Percentiles rank a stretch among this genome's conserved stretches.
phyloP scores from a whole-genome alignment of 2,329 filamentous ascomycete genomes.

The Pestalotiopsis sp. region DNA sequence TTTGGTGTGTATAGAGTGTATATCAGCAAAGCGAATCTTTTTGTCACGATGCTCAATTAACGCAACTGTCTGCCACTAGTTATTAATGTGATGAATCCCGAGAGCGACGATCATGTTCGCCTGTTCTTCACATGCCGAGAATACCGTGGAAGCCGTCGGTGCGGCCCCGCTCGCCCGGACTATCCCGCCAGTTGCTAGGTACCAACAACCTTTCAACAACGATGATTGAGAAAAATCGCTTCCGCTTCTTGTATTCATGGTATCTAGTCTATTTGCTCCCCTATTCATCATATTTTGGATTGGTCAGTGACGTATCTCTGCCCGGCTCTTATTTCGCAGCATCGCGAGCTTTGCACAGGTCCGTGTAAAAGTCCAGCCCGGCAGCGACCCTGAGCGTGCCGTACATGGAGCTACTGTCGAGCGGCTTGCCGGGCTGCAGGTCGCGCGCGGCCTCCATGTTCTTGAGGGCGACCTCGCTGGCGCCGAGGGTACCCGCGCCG shows the following conservation, averaged over 20 bases:
- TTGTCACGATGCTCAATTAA: too few species aligned
- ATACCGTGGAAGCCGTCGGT: not conserved
- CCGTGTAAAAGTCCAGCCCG: constrained; percentile 20
- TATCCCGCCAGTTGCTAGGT: not conserved
- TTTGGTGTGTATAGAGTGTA: too few species aligned
- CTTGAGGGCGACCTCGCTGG: constrained; percentile 23
- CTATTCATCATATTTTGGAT: not conserved
- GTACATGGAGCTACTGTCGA: constrained; percentile 21
- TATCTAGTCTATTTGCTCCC: not conserved
- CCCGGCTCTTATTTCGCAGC: not conserved
- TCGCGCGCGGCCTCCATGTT: constrained; percentile 16
- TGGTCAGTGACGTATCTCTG: not conserved
- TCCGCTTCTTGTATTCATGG: not conserved
- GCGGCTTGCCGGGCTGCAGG: constrained; percentile 11
- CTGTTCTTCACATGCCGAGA: not conserved
- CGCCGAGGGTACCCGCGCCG: constrained; percentile 21
- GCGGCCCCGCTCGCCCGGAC: not conserved
- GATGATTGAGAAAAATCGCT: not conserved
- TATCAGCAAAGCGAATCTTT: too few species aligned
- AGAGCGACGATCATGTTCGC: not conserved
- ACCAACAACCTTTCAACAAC: not conserved
- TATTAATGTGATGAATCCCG: too few species aligned
- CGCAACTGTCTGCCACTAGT: too few species aligned
- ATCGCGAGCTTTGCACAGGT: constrained; percentile 20
- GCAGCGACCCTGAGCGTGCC: constrained; percentile 18